A percentile compares a stretch with the other conserved stretches of the same genome.
These are phyloP conservation scores for Metschnikowia arizonensis DNA, from an alignment of 805 yeast genomes.

Conservation along the genomic window DNA sequence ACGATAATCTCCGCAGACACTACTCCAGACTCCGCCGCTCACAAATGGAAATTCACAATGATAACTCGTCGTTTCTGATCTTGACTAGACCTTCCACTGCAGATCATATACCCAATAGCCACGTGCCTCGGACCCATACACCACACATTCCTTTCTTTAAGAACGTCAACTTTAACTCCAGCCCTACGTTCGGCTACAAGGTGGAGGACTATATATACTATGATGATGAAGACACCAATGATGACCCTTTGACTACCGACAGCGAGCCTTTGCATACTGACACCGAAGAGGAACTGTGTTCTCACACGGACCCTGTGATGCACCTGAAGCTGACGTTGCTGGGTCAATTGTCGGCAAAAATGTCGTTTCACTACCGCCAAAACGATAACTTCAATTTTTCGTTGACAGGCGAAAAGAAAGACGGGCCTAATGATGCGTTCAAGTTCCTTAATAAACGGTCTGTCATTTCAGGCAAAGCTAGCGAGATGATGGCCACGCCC, in stretches of 20 bases:
- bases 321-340: background rate
- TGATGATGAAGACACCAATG: conserved; percentile 22
- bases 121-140: conserved; percentile 6
- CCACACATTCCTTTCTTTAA: conserved; percentile 33
- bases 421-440: conserved; percentile 26
- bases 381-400: conserved; percentile 35
- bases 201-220: conserved; percentile 36
- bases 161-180: conserved; percentile 34
- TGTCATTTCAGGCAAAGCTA: conserved; percentile 38
- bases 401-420: conserved; percentile 17
- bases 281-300: conserved; percentile 16
- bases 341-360: conserved; percentile 19
- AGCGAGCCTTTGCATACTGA: conserved; percentile 12
- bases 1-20: conserved; percentile 36
- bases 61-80: conserved; percentile 31
- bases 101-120: background rate
- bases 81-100: conserved; percentile 16
- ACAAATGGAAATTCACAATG: conserved; percentile 33
- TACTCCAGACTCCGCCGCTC: conserved; percentile 25
- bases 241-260: conserved; percentile 9
- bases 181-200: conserved; percentile 23
- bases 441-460: conserved; percentile 35
- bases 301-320: conserved; percentile 11
- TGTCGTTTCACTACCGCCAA: conserved; percentile 38
- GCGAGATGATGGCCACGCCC: conserved; percentile 42